Evolutionary conservation across 2,329 filamentous ascomycete species (phyloP).

Genomic region (Monosporascus sp.): DNA sequence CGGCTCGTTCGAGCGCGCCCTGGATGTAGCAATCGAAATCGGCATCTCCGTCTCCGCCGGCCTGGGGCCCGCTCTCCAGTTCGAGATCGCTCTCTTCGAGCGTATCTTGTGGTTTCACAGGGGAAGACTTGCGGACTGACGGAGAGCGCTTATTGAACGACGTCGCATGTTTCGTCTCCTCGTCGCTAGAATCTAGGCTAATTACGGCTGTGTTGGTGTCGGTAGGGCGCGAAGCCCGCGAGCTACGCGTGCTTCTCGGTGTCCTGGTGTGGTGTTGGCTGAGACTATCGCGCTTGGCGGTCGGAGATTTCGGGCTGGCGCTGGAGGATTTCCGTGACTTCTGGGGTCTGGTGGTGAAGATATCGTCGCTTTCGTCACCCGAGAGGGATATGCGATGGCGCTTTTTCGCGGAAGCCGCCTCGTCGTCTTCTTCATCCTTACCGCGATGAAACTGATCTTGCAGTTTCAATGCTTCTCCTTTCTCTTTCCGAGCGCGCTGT

Average conservation of each 20-base stretch:
- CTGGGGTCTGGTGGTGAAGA: constrained; percentile 6
- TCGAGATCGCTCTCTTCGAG: constrained; percentile 6
- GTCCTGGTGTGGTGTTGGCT: constrained; percentile 1
- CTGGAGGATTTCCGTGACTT: constrained; percentile 13
- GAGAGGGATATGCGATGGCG: constrained; percentile 11
- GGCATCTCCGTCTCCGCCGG: constrained; percentile 33
- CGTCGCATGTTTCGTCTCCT: constrained; percentile 5
- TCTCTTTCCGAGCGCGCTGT: constrained; percentile 9
- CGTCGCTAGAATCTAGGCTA: constrained; percentile 23
- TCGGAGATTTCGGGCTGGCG: constrained; percentile 7
- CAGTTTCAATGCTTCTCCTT: neutral
- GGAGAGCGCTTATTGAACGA: constrained; percentile 1
- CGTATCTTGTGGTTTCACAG: neutral
- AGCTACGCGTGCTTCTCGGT: neutral
- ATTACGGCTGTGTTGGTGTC: constrained; percentile 8
- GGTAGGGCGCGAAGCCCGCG: neutral
- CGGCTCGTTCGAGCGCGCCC: constrained; percentile 33
- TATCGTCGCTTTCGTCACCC: constrained; percentile 11
- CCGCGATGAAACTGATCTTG: neutral
- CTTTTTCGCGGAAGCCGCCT: constrained; percentile 13
- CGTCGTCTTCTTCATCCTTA: constrained; percentile 8
- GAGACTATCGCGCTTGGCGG: constrained; percentile 6
- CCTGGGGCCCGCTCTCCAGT: constrained; percentile 10
- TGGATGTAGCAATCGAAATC: constrained; percentile 38
- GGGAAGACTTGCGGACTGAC: neutral